Evolutionary conservation across 441 rosid species (phyloP), one percentile per base, ranked within the genome.

Genomic region (Erysimum cheiri): DNA sequence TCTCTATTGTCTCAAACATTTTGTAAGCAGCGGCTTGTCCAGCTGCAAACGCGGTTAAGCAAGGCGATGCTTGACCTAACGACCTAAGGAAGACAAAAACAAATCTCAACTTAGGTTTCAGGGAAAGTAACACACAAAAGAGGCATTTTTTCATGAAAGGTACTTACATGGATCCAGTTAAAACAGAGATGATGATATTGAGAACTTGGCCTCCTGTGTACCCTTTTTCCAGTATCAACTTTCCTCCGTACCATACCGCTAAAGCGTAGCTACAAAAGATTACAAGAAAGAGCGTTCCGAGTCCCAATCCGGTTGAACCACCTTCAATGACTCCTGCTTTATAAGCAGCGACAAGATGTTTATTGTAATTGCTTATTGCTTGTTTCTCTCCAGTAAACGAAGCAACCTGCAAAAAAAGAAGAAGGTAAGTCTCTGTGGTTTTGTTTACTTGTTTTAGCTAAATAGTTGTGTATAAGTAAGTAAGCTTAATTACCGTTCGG

Each of bases 1-100:
- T 79, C 12, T 86, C 70, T 24, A 93, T 91, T 1, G 93, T 85
- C 73, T 93, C 90, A 15, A 91, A 89, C 96, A 93, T 91, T 78
- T 93, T 90, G 65, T 74, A 89, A 0, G 96, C 93, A 1, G 92
- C 98, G 12, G 91, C 95, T 80, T 84, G 88, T 64, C 96, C 96
- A 10, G 96, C 86, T 8, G 89, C 92, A 60, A 89, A 93, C 6
- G 89, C 81, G 11, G 70, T 81, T 78, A 92, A 33, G 64, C 87
- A 83, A 6, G 92, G 89, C 59, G 97, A 87, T 74, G 96, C 80
- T 65, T 91, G 90, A 7, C 98, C 96, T 14, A 93, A 64, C 13
- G 95, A 87, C 93, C 94, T 90, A 84, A 53, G 6, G 6, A 53
- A 53, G 12, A 53, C 1, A 4, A 53, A 53, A 31, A 48, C 12